Conservation (phyloP, 1,284 basidiomycete species). For the Rhizoctonia solani region DNA sequence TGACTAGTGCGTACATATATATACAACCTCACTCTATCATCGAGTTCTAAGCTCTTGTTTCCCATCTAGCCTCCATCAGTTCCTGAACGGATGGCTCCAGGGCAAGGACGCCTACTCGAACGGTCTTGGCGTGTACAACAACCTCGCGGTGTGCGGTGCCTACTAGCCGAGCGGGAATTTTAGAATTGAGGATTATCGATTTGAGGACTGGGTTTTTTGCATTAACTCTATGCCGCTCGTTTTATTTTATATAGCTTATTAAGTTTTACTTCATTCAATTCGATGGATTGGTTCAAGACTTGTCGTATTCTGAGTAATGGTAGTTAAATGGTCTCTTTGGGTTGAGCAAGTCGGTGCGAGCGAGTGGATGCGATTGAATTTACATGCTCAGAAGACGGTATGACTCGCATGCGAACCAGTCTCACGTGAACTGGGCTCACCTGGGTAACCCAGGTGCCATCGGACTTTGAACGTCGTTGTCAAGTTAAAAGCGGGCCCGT, state of each 20-base stretch:
- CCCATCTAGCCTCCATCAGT: conserved; percentile 67
- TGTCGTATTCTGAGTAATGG: too few relatives aligned
- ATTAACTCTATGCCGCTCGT: not conserved
- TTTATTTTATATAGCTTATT: not conserved
- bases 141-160: conserved; percentile 57
- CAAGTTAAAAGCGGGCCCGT: too few relatives aligned
- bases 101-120: conserved; percentile 60
- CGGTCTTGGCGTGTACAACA: conserved; percentile 68
- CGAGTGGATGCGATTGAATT: too few relatives aligned
- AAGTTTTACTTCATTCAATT: too few relatives aligned
- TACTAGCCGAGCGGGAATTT: not conserved
- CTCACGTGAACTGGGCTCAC: too few relatives aligned
- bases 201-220: not conserved
- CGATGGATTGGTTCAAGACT: too few relatives aligned
- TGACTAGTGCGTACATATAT: conserved; percentile 66
- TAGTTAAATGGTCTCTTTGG: too few relatives aligned
- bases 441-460: too few relatives aligned
- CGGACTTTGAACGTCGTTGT: too few relatives aligned
- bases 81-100: conserved; percentile 76
- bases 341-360: too few relatives aligned
- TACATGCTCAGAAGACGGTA: too few relatives aligned
- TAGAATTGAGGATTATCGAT: not conserved
- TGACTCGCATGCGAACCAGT: too few relatives aligned
- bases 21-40: not conserved
- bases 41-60: not conserved